Conservation (phyloP, 1,139 yeast species). For the Meyerozyma athensensis region DNA sequence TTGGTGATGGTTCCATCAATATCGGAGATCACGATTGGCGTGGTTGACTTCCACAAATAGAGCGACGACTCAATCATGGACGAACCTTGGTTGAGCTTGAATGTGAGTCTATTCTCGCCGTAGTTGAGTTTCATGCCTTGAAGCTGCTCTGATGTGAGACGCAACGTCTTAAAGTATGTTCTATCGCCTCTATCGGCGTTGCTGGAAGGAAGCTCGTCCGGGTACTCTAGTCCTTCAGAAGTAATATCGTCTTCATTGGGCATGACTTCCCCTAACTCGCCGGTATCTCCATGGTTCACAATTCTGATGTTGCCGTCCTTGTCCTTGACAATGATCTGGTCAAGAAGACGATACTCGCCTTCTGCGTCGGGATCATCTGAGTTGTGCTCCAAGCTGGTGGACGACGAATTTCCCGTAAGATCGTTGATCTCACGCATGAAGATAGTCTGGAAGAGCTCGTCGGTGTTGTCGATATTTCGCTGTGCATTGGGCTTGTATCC, state of each 20-base stretch:
- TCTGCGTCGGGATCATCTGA: constrained; percentile 18
- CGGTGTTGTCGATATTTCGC: constrained; percentile 64
- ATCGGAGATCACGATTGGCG: constrained; percentile 93
- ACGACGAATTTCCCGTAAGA: constrained; percentile 15
- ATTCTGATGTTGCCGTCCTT: constrained; percentile 71
- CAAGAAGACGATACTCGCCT: constrained; percentile 26
- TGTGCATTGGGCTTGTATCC: constrained; percentile 87
- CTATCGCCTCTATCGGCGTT: constrained; percentile 16
- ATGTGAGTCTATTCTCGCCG: constrained; percentile 76
- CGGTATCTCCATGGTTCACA: constrained; percentile 10
- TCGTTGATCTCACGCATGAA: constrained; percentile 51
- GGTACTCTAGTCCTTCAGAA: constrained; percentile 10
- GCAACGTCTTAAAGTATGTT: constrained; percentile 74
- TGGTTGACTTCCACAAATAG: constrained; percentile 77
- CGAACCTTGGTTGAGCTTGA: constrained; percentile 77
- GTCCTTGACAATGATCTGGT: constrained; percentile 46
- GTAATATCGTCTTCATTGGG: constrained; percentile 10
- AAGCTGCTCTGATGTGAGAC: constrained; percentile 89
- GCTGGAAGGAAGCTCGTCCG: constrained; percentile 11
- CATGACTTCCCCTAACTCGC: constrained; percentile 1
- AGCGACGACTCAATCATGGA: constrained; percentile 72
- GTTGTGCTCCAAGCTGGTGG: constrained; percentile 12
- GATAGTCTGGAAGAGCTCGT: constrained; percentile 65
- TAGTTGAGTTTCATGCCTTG: constrained; percentile 64
- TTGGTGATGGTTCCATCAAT: constrained; percentile 98